Evolutionary conservation across 257 asterid genomes (phyloP).

Genomic region (Nemophila menziesii): DNA sequence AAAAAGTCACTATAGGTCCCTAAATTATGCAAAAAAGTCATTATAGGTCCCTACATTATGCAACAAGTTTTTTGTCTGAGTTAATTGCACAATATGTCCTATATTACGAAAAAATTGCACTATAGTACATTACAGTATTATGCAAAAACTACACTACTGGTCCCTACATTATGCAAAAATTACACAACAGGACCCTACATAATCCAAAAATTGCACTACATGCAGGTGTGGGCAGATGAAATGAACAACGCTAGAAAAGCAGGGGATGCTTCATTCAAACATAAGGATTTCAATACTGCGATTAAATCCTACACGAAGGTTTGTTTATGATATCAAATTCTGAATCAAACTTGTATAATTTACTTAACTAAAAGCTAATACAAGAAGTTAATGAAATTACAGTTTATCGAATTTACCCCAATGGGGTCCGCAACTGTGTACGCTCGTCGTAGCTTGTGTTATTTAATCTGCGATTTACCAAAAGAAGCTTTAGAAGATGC

Average conservation of each 20-base stretch:
- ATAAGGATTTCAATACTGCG: slow-evolving; percentile 44
- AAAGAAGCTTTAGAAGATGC: slow-evolving; percentile 58
- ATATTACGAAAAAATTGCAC: too few relatives aligned
- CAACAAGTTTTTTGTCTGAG: too few relatives aligned
- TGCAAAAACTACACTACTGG: too few relatives aligned
- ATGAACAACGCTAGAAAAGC: slow-evolving; percentile 65
- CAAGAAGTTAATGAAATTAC: slow-evolving; percentile 12
- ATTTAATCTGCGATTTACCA: slow-evolving; percentile 52
- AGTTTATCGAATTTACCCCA: slow-evolving; percentile 60
- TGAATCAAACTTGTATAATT: background rate
- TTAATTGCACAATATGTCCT: too few relatives aligned
- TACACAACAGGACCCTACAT: too few relatives aligned
- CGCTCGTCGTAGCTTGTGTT: slow-evolving; percentile 54
- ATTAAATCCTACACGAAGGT: slow-evolving; percentile 53
- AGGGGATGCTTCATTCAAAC: slow-evolving; percentile 52
- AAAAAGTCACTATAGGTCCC: too few relatives aligned
- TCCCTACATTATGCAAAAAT: too few relatives aligned
- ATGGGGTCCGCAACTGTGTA: slow-evolving; percentile 57
- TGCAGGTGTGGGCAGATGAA: slow-evolving; percentile 65
- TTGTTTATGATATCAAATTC: slow-evolving; percentile 3
- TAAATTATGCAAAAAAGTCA: too few relatives aligned
- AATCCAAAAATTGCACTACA: slow-evolving; percentile 3
- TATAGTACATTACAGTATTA: too few relatives aligned
- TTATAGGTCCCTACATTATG: too few relatives aligned
- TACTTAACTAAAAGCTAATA: background rate